Evolutionary conservation across 768 basidiomycete genomes (phyloP), one percentile per base, ranked within the genome.

Genomic region (Ephemerocybe angulata): DNA sequence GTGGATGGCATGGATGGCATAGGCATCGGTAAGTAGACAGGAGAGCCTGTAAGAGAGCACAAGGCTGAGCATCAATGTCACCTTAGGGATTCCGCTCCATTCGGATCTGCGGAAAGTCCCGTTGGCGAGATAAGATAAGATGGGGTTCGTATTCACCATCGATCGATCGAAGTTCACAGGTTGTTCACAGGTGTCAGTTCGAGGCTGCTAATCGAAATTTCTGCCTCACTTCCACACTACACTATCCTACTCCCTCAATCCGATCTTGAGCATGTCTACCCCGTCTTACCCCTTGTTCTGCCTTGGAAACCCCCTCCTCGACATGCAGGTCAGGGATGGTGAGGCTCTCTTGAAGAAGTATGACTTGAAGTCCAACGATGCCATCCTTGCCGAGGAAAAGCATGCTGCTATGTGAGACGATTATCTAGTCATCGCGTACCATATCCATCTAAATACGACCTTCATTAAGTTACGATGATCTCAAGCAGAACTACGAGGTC

Each of bases 251-350:
- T 22, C 30, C 29, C 33, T 8, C 17, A 50, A 30, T 30, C 33
- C 6, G 15, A 8, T 13, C 42, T 58, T n/a, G 22, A 53, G 28
- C 47, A 77, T 80, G 77, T 68, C 84, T 46, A 47, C 74, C 17
- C 67, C 72, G 24, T 70, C 78, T 22, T 87, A 84, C 75, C 68
- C 78, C 41, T 73, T 98, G 43, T 93, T 98, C 74, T 91, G 86
- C 76, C 75, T 98, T 74, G 96, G 96, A 40, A 98, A 98, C 73
- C 96, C 96, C 63, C 80, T 98, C 67, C 87, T 98, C 49, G 95
- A 99, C 70, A 88, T 99, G 76, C 94, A 96, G 74, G 93, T 96
- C 65, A 83, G 75, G 58, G 80, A 91, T 58, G 93, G 90, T 48
- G 92, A 95, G 67, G 78, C 78, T 29, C 80, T 98, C 38, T 77